Base-by-base conservation (phyloP, 495 filamentous ascomycete species). In the Clohesyomyces aquaticus region DNA sequence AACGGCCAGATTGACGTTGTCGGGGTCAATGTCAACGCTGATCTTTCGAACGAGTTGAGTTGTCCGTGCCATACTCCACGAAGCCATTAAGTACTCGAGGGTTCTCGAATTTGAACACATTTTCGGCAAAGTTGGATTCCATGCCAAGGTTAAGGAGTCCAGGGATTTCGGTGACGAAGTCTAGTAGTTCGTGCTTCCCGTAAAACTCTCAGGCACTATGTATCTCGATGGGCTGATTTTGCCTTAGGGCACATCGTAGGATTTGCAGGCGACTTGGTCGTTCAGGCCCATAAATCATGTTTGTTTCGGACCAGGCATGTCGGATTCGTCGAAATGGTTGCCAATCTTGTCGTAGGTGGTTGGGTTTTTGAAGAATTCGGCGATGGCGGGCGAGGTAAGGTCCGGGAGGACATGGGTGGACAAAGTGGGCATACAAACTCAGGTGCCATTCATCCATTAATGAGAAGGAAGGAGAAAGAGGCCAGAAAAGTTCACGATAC, bases 31-130 rank as follows among this genome's bases (percentile, higher is more conserved):
- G 45, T 57, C 32, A 3, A 64, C 10, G 42, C 25, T 19, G 14
- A 64, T 49, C n/a, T 41, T 35, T 6, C 61, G 51, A 2, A 64
- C n/a, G 19, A 50, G 38, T 28, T 42, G 18, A 2, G 53, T 42
- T 0, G 21, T 41, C 29, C 16, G 6, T 38, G 32, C 14, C 14
- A 4, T 23, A 8, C 8, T 6, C 8, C 43, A 18, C 43, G 8
- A n/a, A 47, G n/a, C 8, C 21, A 6, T 47, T n/a, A n/a, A 47
- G 21, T 6, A 47, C 19, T 8, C n/a, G 4, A 8, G 43, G 43
- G 21, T 47, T 8, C 16, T n/a, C n/a, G 43, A 47, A 47, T 4
- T 47, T 4, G n/a, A 47, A 47, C 8, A n/a, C 19, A 18, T 47
- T 47, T 23, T 47, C 16, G 18, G 43, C 4, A 18, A 47, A 47